Base-by-base conservation (phyloP, 805 yeast genomes). In the Pichia ethanolica region DNA sequence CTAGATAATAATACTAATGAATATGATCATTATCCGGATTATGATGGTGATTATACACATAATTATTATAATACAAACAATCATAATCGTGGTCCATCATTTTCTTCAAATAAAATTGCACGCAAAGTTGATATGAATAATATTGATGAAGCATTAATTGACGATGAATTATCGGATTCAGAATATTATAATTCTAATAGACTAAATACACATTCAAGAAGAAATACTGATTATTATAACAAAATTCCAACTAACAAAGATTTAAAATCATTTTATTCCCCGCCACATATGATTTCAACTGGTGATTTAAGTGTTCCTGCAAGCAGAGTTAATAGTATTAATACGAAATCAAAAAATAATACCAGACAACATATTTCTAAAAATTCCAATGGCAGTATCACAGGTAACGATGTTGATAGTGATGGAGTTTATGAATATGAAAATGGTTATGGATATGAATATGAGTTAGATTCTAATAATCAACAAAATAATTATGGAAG, bases 371-470 rank as follows among this genome's bases (percentile, higher is more conserved):
- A 32, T 20, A 5, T 32, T 13, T 32, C 27, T 5, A 42, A n/a
- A 32, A 28, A n/a, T 27, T 45, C 43, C 3, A 30, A 7, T 4
- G 42, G 30, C 12, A 26, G 26, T 27, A 7, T 7, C 9, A 7
- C 9, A 30, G 14, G 32, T 13, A 41, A 45, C 25, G 49, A 47
- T n/a, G 27, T 41, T 25, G 52, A 49, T 26, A 45, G 48, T 42
- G 52, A 49, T 45, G 48, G 52, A 6, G 45, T 45, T 13, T 44
- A 49, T 35, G 54, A 51, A 32, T 53, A 54, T 25, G 55, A 51
- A 14, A 43, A 54, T 32, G 56, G 55, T 14, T 51, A 49, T 47
- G 56, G 51, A 33, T 54, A 51, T 41, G 54, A 54, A 32, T 53
- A 51, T 45, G 56, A 54, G 34, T n/a, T 48, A 14, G 53, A 34